phyloP scores from a whole-genome alignment of 2,329 filamentous ascomycete genomes.

The Fusarium torreyae region DNA sequence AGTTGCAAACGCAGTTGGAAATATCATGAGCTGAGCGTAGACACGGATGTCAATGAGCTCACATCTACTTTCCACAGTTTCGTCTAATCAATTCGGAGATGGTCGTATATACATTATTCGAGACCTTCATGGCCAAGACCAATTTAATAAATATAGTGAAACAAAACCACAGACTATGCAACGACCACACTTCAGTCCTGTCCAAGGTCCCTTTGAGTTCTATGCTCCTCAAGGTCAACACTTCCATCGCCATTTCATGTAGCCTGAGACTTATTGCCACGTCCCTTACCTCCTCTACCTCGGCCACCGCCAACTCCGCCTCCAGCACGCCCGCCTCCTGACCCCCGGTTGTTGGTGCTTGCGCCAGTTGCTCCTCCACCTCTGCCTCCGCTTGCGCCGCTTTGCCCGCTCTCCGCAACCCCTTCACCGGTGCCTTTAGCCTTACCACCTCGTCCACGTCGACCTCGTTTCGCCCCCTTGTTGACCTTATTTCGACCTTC shows the following conservation, averaged over 20 bases:
- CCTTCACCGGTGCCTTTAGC: constrained; percentile 43
- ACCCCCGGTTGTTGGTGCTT: constrained; percentile 34
- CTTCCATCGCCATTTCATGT: constrained; percentile 13
- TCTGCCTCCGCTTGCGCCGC: constrained; percentile 24
- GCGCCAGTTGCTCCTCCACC: constrained; percentile 27
- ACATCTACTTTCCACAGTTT: not conserved
- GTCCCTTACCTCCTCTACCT: constrained; percentile 44
- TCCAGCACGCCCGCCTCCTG: constrained; percentile 41
- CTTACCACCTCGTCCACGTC: constrained; percentile 54
- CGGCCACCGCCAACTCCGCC: constrained; percentile 40
- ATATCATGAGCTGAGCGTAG: not conserved
- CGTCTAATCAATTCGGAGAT: constrained; percentile 23
- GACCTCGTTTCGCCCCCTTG: constrained; percentile 52
- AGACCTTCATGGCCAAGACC: constrained; percentile 14
- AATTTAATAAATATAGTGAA: constrained; percentile 35
- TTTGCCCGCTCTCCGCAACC: constrained; percentile 37
- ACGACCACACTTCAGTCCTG: constrained; percentile 11
- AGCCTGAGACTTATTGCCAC: constrained; percentile 39
- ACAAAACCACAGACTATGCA: constrained; percentile 10
- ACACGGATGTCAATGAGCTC: not conserved
- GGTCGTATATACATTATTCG: constrained; percentile 32
- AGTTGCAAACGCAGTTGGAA: not conserved
- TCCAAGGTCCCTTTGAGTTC: constrained; percentile 30
- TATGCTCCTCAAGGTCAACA: constrained; percentile 38
- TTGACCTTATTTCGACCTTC: constrained; percentile 60